phyloP scores from a whole-genome alignment of 441 rosid species.

The Pelargonium citronellum region DNA sequence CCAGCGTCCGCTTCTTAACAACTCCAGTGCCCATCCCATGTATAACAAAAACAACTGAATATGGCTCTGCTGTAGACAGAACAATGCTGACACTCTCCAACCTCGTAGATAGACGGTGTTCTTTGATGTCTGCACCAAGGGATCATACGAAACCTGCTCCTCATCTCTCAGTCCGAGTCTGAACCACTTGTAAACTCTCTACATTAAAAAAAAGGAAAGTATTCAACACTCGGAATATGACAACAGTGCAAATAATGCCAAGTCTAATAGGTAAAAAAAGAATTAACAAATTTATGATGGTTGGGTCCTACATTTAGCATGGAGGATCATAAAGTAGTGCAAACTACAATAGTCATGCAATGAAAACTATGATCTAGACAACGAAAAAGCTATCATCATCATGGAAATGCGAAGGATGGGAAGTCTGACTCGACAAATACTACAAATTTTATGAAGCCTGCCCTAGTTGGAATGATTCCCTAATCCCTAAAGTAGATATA shows the following conservation, averaged over 20 bases:
- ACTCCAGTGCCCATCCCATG: constrained; percentile 83
- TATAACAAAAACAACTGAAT: constrained; percentile 53
- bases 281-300: too few species aligned
- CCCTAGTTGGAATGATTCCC: too few species aligned
- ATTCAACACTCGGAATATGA: not conserved
- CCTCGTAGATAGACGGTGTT: constrained; percentile 81
- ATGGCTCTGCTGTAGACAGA: constrained; percentile 34
- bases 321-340: not conserved
- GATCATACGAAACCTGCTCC: constrained; percentile 34
- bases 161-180: constrained; percentile 19
- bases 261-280: too few species aligned
- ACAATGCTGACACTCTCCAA: constrained; percentile 63
- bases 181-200: constrained; percentile 28
- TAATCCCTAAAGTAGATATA: too few species aligned
- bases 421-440: not conserved
- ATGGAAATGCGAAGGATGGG: not conserved
- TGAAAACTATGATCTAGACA: not conserved
- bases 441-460: not conserved
- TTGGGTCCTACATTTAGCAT: not conserved
- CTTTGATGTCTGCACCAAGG: constrained; percentile 58
- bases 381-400: not conserved
- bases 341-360: not conserved
- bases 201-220: constrained; percentile 9
- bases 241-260: not conserved
- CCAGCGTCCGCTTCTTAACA: constrained; percentile 54